Base-by-base conservation (phyloP, 2,329 filamentous ascomycete genomes). In the Venturia oleaginea region DNA sequence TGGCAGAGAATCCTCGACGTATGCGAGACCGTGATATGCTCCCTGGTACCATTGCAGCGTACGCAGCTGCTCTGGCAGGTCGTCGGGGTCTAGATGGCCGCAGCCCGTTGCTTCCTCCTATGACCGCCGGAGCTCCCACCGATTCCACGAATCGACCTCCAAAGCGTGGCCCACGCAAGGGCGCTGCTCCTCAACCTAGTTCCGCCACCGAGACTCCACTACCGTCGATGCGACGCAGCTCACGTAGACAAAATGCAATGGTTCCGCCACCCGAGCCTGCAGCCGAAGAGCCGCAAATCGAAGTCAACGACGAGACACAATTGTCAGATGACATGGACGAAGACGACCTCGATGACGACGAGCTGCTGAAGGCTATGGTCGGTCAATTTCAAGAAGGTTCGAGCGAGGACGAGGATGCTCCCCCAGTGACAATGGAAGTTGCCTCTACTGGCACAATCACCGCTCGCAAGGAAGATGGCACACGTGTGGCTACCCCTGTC, bases 241-340 rank as follows among this genome's bases (percentile, higher is more conserved):
- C 82, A 63, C 83, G 88, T 67, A 85, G 85, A 46, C 61, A 60
- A 19, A 42, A 55, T 17, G 42, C 27, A 5, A 81, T 84, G n/a
- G 77, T 79, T 1, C 80, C 82, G 3, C 76, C 80, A 4, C 74
- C 79, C 4, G 78, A 80, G 7, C 80, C 81, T 8, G 81, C 80
- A 24, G 81, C 84, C 1, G 70, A 89, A 65, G 86, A 89, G 69
- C 51, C 51, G 51, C 87, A 89, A 2, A 79, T 97, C 3, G 94
- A 97, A 76, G 97, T 93, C 74, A 92, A 92, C 8, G 93, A 97
- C 72, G 93, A 97, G 77, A 89, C 89, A 73, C 90, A 91, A 63
- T 76, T 97, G 15, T 88, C 87, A 88, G 86, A 88, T 17, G 87
- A 90, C 19, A 85, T 86, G 19, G 79, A 86, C 64, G 86, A 86